Evolutionary conservation across 768 basidiomycete species (phyloP).

Genomic region (Calocybe gangraenosa): DNA sequence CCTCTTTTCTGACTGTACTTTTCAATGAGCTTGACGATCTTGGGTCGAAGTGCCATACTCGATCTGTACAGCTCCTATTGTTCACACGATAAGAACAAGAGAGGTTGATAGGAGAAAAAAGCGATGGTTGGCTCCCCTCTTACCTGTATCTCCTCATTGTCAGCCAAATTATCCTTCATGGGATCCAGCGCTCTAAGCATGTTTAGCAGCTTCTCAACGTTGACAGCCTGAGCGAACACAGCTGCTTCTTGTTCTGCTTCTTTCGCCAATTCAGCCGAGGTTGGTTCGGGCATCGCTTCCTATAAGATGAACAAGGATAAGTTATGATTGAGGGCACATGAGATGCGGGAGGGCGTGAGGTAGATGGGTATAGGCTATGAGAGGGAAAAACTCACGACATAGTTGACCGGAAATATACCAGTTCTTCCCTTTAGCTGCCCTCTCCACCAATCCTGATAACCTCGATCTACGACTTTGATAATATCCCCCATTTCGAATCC

Average conservation of each 20-base stretch:
- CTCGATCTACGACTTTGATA: constrained; percentile 91
- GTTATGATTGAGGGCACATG: not conserved
- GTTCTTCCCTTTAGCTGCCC: constrained; percentile 88
- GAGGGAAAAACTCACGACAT: constrained; percentile 48
- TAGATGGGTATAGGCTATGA: not conserved
- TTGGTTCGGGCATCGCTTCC: constrained; percentile 87
- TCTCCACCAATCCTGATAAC: constrained; percentile 96
- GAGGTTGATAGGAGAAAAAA: not conserved
- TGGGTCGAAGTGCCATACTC: constrained; percentile 85
- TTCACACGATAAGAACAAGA: not conserved
- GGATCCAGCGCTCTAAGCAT: constrained; percentile 75
- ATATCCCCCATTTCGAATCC: constrained; percentile 90
- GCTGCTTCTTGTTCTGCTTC: constrained; percentile 87
- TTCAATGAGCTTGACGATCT: constrained; percentile 95
- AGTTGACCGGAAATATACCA: constrained; percentile 96
- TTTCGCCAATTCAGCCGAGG: constrained; percentile 63
- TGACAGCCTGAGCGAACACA: constrained; percentile 82
- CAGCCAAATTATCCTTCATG: constrained; percentile 77
- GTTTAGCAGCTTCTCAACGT: constrained; percentile 75
- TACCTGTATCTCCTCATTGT: constrained; percentile 87
- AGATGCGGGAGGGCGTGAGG: not conserved
- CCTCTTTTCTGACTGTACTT: constrained; percentile 94
- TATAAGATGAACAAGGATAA: constrained; percentile 24
- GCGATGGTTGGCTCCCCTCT: constrained; percentile 12
- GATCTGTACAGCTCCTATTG: constrained; percentile 83